Evolutionary conservation across 2,329 filamentous ascomycete genomes (phyloP), one percentile per base, ranked within the genome.

Genomic region (Alternaria rosae): DNA sequence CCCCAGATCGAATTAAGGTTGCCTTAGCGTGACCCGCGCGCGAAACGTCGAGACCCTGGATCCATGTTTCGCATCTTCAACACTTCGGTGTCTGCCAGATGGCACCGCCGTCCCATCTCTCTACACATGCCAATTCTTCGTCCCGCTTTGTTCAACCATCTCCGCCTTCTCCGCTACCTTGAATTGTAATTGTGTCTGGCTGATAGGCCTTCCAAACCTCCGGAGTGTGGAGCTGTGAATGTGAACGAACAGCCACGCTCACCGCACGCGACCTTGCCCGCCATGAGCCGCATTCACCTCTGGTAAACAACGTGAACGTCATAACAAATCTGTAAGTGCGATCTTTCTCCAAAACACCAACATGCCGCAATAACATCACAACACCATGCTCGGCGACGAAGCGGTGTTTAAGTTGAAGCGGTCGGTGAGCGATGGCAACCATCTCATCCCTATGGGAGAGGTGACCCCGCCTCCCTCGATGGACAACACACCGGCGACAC

Each of bases 201-300:
- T 62, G 35, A 64, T 53, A 48, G 35, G 38, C 45, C 23, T 21
- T 23, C 38, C 30, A 54, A 43, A 59, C 57, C 44, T 55, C 54
- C 44, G 58, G 48, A 61, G 59, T 56, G 53, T 53, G 62, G 56
- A 58, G 32, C 53, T 56, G 67, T 65, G 63, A 64, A 68, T 69
- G 66, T 66, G 61, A 51, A 70, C 61, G 41, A 59, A 61, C 62
- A 62, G 48, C 28, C 50, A 52, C 58, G 52, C 53, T 57, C 54
- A 68, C 68, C 59, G 67, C 66, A 70, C 65, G 57, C 65, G 63
- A 68, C 64, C 47, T 54, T 55, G 58, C 61, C 64, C 64, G 64
- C 65, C 20, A 73, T 75, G 72, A 72, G 51, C 59, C 32, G 53
- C 68, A 59, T 71, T 75, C 72, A 75, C 74, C 60, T 65, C 54